Base-by-base conservation (phyloP, 2,329 filamentous ascomycete species). In the Fusarium hostae region DNA sequence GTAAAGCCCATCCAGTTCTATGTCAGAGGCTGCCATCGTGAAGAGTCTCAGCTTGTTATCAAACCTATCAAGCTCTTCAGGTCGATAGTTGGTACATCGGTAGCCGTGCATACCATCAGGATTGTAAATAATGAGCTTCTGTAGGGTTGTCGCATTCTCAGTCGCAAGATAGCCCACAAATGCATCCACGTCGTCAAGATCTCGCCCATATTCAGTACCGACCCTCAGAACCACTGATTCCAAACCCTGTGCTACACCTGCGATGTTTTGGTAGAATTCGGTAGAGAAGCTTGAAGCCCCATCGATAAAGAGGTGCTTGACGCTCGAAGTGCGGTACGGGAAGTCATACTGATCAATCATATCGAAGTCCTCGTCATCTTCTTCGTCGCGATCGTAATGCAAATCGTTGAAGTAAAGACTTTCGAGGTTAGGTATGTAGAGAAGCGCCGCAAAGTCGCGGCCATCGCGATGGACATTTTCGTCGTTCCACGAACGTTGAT, bases 281-380 rank as follows among this genome's bases (percentile, higher is more conserved):
- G 2, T 0, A 4, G 26, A 28, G 4, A 28, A 28, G 2, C 3
- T 18, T 11, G 9, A 35, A 9, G 20, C 24, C 7, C 30, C 2
- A 24, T 73, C 70, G 4, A 73, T 52, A 5, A 66, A 73, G 0
- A 73, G 20, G 7, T 37, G 52, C n/a, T 66, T 45, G 2, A 73
- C 22, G 4, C 48, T 61, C 3, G 70, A 75, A 8, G 43, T 63
- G 5, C 9, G 1, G 3, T 2, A 0, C 13, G 69, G 72, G 5
- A 71, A 59, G 18, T 22, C 11, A 13, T 54, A 58, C 8, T 30
- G n/a, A 0, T 22, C 39, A 18, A 5, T 13, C 1, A 51, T 10
- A 11, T 50, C 18, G 4, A 24, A 16, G 3, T 35, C 40, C 2
- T 39, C 22, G 0, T 56, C 18, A 3, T 58, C 22, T 4, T 59